These are phyloP conservation scores for Colletotrichum chlorophyti DNA, from an alignment of 2,329 filamentous ascomycete genomes.

Conservation along the genomic window DNA sequence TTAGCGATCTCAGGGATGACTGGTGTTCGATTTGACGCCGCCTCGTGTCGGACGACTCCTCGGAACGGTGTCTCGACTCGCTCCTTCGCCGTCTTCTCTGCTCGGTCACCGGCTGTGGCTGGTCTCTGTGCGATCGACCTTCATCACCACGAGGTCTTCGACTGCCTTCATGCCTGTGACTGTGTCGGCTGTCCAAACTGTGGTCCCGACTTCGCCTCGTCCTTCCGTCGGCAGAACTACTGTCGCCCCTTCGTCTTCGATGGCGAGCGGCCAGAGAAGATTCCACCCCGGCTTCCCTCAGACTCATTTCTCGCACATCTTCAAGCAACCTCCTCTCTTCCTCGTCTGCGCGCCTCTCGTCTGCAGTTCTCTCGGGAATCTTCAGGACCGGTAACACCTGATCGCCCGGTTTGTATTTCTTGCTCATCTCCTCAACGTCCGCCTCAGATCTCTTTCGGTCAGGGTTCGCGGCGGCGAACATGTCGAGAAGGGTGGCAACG, in stretches of 20 bases:
- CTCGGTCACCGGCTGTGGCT: slow-evolving; percentile 43
- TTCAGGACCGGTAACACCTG: slow-evolving; percentile 73
- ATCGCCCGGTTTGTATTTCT: slow-evolving; percentile 82
- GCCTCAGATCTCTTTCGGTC: slow-evolving; percentile 70
- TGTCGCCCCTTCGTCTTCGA: slow-evolving; percentile 31
- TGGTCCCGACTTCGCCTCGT: slow-evolving; percentile 27
- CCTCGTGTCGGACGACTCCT: slow-evolving; percentile 44
- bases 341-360: slow-evolving; percentile 63
- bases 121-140: slow-evolving; percentile 41
- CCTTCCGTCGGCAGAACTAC: slow-evolving; percentile 24
- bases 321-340: slow-evolving; percentile 75
- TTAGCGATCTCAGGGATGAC: slow-evolving; percentile 82
- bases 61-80: slow-evolving; percentile 49
- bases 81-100: slow-evolving; percentile 49
- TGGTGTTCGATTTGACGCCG: slow-evolving; percentile 82
- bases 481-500: slow-evolving; percentile 87
- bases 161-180: slow-evolving; percentile 37
- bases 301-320: slow-evolving; percentile 75
- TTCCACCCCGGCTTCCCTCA: slow-evolving; percentile 69
- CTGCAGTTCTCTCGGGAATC: slow-evolving; percentile 55
- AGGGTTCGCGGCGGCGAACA: slow-evolving; percentile 83
- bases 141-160: slow-evolving; percentile 39
- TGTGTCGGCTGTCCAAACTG: slow-evolving; percentile 31
- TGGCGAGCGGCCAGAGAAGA: slow-evolving; percentile 37
- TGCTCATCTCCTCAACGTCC: slow-evolving; percentile 79